phyloP scores from a whole-genome alignment of 2,329 filamentous ascomycete genomes.

The Ophioceras dolichostomum region DNA sequence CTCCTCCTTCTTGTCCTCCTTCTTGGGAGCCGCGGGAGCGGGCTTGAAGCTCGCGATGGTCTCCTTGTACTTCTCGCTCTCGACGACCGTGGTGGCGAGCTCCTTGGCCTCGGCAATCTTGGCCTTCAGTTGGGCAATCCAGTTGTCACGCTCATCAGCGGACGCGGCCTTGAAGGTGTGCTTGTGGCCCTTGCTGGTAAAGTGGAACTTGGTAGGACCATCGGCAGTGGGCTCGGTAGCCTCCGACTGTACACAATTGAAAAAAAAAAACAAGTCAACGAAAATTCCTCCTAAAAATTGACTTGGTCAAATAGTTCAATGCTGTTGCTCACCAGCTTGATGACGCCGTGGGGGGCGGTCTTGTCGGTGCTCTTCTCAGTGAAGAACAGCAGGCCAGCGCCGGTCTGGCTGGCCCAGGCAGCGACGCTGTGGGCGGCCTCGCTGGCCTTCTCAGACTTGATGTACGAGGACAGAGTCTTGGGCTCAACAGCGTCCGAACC shows the following conservation, averaged over 20 bases:
- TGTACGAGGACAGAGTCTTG: constrained; percentile 63
- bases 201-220: constrained; percentile 69
- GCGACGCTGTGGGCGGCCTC: constrained; percentile 63
- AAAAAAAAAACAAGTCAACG: no score
- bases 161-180: constrained; percentile 80
- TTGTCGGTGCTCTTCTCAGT: constrained; percentile 77
- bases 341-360: constrained; percentile 64
- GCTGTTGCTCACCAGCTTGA: constrained; percentile 82
- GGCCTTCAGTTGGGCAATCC: constrained; percentile 73
- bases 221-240: constrained; percentile 62
- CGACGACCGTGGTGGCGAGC: constrained; percentile 57
- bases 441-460: constrained; percentile 78
- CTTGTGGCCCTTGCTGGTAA: constrained; percentile 80
- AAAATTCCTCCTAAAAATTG: not conserved
- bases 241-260: no score
- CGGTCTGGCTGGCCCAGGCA: constrained; percentile 86
- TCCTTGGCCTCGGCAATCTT: constrained; percentile 81
- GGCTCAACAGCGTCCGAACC: constrained; percentile 59
- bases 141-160: constrained; percentile 75
- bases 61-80: constrained; percentile 80
- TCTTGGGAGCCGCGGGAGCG: constrained; percentile 27
- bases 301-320: no score
- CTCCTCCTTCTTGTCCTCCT: constrained; percentile 30
- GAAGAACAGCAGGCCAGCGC: constrained; percentile 89
- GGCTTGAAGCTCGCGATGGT: constrained; percentile 60